phyloP scores from a whole-genome alignment of 2,329 filamentous ascomycete species.

The Cucurbitaria berberidis region DNA sequence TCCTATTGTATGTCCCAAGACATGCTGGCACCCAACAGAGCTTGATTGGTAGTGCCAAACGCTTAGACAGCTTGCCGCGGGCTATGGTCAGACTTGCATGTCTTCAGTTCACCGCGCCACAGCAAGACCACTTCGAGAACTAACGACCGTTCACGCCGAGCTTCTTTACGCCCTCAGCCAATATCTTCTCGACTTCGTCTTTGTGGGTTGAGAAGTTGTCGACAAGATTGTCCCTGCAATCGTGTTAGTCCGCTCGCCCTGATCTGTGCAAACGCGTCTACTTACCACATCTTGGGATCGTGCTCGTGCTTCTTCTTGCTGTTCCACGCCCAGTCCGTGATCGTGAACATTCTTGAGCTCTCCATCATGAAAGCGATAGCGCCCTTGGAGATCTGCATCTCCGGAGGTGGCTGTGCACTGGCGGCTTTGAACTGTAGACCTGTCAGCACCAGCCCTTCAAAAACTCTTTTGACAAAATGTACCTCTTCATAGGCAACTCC shows the following conservation, averaged over 20 bases:
- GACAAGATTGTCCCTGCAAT: slow-evolving; percentile 54
- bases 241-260: slow-evolving; percentile 7
- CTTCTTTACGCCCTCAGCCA: slow-evolving; percentile 45
- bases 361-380: slow-evolving; percentile 72
- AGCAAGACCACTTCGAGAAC: neutral
- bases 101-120: neutral
- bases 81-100: neutral
- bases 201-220: slow-evolving; percentile 59
- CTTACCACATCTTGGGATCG: slow-evolving; percentile 54
- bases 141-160: slow-evolving; percentile 7
- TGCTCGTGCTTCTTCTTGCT: slow-evolving; percentile 57
- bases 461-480: neutral
- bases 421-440: slow-evolving; percentile 54
- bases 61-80: neutral
- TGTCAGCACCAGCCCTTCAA: neutral
- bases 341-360: slow-evolving; percentile 49
- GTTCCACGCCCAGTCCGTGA: slow-evolving; percentile 46
- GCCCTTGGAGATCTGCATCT: slow-evolving; percentile 52
- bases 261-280: neutral
- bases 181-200: slow-evolving; percentile 55
- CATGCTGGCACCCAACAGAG: neutral
- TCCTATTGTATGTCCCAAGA: neutral
- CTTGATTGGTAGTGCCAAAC: neutral
- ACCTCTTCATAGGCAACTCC: slow-evolving; percentile 62
- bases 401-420: slow-evolving; percentile 56